phyloP scores from a whole-genome alignment of 192 early-diverging fungal genomes.

The Backusella australiensis region DNA sequence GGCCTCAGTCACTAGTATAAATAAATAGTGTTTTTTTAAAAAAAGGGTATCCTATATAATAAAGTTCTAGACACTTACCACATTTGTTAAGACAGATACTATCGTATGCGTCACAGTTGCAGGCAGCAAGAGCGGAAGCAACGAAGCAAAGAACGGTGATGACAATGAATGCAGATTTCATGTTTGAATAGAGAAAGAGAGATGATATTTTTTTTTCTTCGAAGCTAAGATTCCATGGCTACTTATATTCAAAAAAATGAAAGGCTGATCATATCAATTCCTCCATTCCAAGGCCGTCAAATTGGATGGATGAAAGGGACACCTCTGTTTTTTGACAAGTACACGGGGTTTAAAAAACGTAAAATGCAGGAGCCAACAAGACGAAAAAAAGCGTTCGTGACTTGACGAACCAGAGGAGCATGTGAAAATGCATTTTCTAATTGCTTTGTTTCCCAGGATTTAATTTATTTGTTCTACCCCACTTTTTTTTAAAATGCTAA shows the following conservation, averaged over 20 bases:
- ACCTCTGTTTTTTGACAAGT: not conserved
- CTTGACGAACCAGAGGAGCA: not conserved
- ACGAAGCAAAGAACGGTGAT: not conserved
- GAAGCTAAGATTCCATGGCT: not conserved
- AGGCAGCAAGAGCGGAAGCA: not conserved
- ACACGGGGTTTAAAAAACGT: not conserved
- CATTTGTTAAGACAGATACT: not conserved
- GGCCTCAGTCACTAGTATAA: not conserved
- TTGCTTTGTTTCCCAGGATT: not conserved
- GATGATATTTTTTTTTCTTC: not conserved
- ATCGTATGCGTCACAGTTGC: conserved; percentile 5
- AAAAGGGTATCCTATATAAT: not conserved
- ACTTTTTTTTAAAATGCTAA: not conserved
- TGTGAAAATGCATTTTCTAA: not conserved
- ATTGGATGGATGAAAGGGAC: not conserved
- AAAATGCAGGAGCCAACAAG: not conserved
- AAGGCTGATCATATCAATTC: not conserved
- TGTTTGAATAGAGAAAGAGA: not conserved
- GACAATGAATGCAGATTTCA: conserved; percentile 5
- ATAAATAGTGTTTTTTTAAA: not conserved
- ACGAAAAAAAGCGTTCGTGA: not conserved
- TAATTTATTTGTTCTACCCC: not conserved
- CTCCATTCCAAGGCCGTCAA: not conserved
- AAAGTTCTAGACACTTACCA: conserved; percentile 4
- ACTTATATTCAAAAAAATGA: not conserved